A percentile compares a stretch with the other conserved stretches of the same genome.
These are phyloP conservation scores for Macrolepiota dolichaula DNA, from an alignment of 768 basidiomycete genomes.

Conservation along the genomic window DNA sequence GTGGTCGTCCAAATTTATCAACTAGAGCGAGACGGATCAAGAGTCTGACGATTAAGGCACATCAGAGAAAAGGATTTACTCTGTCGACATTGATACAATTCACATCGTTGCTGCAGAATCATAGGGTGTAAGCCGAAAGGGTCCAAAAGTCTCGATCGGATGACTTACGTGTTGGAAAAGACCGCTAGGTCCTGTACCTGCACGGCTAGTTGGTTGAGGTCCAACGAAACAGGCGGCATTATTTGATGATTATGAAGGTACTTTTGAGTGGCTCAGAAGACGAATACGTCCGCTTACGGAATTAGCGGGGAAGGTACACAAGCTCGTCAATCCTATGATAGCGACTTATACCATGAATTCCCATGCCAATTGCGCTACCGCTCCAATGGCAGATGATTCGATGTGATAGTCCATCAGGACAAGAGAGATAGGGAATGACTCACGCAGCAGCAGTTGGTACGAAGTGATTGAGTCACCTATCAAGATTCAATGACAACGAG, in stretches of 20 bases:
- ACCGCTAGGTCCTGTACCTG: not conserved
- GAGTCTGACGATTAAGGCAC: not conserved
- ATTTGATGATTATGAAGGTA: not conserved
- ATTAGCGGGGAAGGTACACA: not conserved
- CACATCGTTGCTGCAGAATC: not conserved
- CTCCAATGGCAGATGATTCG: not conserved
- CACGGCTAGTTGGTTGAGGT: not conserved
- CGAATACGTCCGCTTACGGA: not conserved
- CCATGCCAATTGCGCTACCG: not conserved
- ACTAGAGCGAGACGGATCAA: not conserved
- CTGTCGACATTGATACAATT: not conserved
- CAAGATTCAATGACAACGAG: not conserved
- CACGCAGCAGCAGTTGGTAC: not conserved
- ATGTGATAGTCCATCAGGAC: not conserved
- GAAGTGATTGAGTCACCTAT: not conserved
- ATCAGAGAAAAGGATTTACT: not conserved
- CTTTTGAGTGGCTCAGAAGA: not conserved
- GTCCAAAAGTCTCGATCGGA: not conserved
- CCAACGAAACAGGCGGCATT: not conserved
- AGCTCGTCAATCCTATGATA: not conserved
- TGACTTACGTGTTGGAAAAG: not conserved
- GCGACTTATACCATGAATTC: not conserved
- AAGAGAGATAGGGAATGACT: not conserved
- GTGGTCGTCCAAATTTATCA: not conserved
- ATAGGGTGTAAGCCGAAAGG: not conserved